Base-by-base conservation (phyloP, 257 asterid genomes). In the Solanum pennellii region DNA sequence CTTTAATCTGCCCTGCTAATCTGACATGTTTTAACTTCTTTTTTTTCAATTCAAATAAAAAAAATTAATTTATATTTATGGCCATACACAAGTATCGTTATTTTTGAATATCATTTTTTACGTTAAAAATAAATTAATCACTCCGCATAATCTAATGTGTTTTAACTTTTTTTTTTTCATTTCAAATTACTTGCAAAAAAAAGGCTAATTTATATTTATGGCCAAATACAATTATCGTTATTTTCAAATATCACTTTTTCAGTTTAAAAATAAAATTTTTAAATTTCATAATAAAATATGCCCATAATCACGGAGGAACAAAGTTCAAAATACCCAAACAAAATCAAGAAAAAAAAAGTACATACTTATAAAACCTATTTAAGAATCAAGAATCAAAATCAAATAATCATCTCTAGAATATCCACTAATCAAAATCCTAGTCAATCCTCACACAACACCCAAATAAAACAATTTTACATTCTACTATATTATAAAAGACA, bases 1-100 rank as follows among this genome's bases (percentile, higher is more conserved):
- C n/a, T 0, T 56, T 0, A 56, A 56, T 0, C n/a, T 7, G 12
- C 20, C 0, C 2, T 7, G n/a, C n/a, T 52, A 56, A 56, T 0
- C 12, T 56, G 12, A 56, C 0, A 2, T 20, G 0, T 20, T 7
- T 49, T 49, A 0, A 49, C 39, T 37, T 35, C 52, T 45, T 8
- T 15, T 15, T 20, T 18, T 3, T 33, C 5, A 33, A 33, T 33
- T 33, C 35, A 33, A 33, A 33, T 33, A 33, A 33, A 33, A 33
- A 33, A 33, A 3, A 0, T 33, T 3, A 20, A 56, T 56, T 56
- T 56, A 20, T 56, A 56, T 20, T 56, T 20, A 20, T 56, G 2
- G 25, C 23, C 66, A 56, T 20, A 56, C 66, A 20, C 25, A 56
- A 56, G 8, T 56, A 16, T 7, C 25, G 2, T 56, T 56, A 56